Base-by-base conservation (phyloP, 1,139 yeast species). In the Meyerozyma guilliermondii region DNA sequence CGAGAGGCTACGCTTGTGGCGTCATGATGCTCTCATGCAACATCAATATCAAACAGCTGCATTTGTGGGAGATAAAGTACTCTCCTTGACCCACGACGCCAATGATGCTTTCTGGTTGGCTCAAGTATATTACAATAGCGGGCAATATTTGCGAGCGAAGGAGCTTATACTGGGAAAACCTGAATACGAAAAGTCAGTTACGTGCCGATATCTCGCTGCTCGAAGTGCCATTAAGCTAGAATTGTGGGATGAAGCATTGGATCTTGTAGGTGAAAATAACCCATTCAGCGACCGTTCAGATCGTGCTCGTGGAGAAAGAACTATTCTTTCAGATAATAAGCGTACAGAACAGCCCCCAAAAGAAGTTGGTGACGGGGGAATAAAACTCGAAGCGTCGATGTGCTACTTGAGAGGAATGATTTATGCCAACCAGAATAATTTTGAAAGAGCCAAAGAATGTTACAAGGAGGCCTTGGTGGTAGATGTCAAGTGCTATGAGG, bases 81-180 rank as follows among this genome's bases (percentile, higher is more conserved):
- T 86, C 39, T 80, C 91, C 0, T 66, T 91, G 46, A 85, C 91
- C 1, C 76, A 79, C 48, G 97, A 91, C 56, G 85, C 96, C 13
- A 87, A 85, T 55, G 98, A 92, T 61, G 97, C 97, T 11, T 91
- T 89, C 60, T 92, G 98, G 97, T 71, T 92, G 36, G 97, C 96
- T 0, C 96, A 92, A 63, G 95, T 87, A 2, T 83, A 85, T 58
- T 87, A 81, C 60, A 68, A 76, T 41, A 76, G 80, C 47, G 92
- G 94, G 10, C 81, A 87, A 56, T 89, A 80, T 59, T 76, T 84
- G 33, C 71, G 97, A 36, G 97, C 96, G 3, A 78, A 87, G 44
- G 82, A 81, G 51, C 63, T 91, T 39, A 59, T 78, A 28, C 64
- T 77, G 8, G 59, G 68, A 28, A 65, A 65, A 43, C 66, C 73